Base-by-base conservation (phyloP, 352 stramenopile genomes). In the Phytophthora macrochlamydospora region DNA sequence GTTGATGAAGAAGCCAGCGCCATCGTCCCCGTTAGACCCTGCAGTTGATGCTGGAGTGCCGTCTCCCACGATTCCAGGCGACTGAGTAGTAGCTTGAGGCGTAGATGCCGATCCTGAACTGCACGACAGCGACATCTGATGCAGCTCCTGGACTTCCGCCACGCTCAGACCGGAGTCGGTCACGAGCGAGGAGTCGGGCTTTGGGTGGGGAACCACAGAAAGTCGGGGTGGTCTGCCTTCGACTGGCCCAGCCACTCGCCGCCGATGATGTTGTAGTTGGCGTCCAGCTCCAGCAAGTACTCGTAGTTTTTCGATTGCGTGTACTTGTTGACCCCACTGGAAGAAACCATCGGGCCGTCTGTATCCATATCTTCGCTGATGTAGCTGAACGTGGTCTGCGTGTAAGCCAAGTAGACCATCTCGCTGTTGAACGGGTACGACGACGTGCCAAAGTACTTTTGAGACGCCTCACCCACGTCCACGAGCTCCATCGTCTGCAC, bases 261-360 rank as follows among this genome's bases (percentile, higher is more conserved):
- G 37, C 73, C 73, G 35, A 81, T 69, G 50, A 81, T 76, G 43
- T 76, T 70, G 51, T 75, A 51, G 43, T 57, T 51, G 40, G 37
- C 46, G 42, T 81, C 73, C 7, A 81, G 57, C 54, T 81, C 73
- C 40, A 81, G 46, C 40, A 81, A 58, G 42, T 81, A 81, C 54
- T 70, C 67, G 61, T 81, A 81, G 55, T 69, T 53, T 3, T 51
- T 64, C n/a, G 58, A 56, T 13, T 28, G 51, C 1, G 67, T 75
- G 55, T 64, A 76, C 30, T 12, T 32, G n/a, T 59, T 43, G 9
- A 79, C 60, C 12, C 59, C 45, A 4, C 67, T 62, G 1, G 57
- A 53, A 1, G 67, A 75, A 28, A 73, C 65, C 2, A 71, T 45
- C 29, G 59, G 55, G 18, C 56, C 64, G 58, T 71, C 60, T 6